Evolutionary conservation across 2,329 filamentous ascomycete genomes (phyloP).

Genomic region (Fonsecaea nubica): DNA sequence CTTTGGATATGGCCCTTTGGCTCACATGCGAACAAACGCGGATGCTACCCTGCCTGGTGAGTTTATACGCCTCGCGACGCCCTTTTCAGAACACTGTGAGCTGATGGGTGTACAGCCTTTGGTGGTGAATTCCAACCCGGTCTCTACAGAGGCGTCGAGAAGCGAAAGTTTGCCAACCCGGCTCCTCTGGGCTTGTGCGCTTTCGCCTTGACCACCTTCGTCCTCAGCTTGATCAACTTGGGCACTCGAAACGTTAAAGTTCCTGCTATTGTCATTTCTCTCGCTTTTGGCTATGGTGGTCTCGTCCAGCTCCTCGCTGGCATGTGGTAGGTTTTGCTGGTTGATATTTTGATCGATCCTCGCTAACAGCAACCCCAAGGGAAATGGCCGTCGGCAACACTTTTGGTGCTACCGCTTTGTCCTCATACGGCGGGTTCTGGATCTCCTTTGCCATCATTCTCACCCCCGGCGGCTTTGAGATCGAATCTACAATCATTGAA

Average conservation of each 20-base stretch:
- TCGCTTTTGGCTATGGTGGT: conserved; percentile 78
- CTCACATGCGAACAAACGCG: conserved; percentile 55
- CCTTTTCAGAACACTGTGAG: background rate
- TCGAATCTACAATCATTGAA: conserved; percentile 56
- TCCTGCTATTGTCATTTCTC: conserved; percentile 71
- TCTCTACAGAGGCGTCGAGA: conserved; percentile 67
- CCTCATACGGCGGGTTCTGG: conserved; percentile 86
- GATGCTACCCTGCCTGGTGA: conserved; percentile 35
- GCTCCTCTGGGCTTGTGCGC: conserved; percentile 77
- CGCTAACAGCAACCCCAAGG: conserved; percentile 53
- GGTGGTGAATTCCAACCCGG: conserved; percentile 77
- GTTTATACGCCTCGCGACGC: background rate
- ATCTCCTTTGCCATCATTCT: conserved; percentile 74
- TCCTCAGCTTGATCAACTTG: conserved; percentile 77
- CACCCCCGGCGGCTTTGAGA: conserved; percentile 70
- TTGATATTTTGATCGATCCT: background rate
- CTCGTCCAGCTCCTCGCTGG: conserved; percentile 79
- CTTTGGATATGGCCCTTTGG: conserved; percentile 60
- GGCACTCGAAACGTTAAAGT: conserved; percentile 63
- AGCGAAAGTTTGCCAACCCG: conserved; percentile 78
- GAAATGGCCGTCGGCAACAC: conserved; percentile 89
- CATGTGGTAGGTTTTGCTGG: conserved; percentile 72
- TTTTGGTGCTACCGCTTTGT: conserved; percentile 80
- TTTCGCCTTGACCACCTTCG: conserved; percentile 83
- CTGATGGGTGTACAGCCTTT: conserved; percentile 62